A percentile compares a stretch with the other conserved stretches of the same genome.
These are phyloP conservation scores for Talaromyces sp. DNA, from an alignment of 2,329 filamentous ascomycete genomes.

Conservation along the genomic window DNA sequence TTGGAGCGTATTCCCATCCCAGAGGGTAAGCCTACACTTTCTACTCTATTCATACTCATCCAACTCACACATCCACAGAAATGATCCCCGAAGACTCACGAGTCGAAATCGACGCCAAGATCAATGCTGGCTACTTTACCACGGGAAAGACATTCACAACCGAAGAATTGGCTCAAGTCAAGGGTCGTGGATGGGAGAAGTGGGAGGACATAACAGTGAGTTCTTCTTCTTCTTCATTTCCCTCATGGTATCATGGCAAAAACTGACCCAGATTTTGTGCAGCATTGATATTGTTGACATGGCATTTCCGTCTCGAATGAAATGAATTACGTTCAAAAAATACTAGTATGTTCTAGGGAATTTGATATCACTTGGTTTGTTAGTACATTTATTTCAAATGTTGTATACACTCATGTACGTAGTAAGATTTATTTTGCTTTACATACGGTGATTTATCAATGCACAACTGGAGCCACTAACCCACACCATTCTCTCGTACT, in stretches of 20 bases:
- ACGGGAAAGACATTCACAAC: conserved; percentile 83
- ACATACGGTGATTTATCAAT: too few relatives aligned
- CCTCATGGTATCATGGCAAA: background rate
- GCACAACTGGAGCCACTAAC: too few relatives aligned
- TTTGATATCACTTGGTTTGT: background rate
- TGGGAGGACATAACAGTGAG: conserved; percentile 43
- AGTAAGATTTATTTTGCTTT: too few relatives aligned
- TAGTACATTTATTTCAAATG: too few relatives aligned
- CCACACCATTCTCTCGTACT: too few relatives aligned
- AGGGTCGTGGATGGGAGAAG: conserved; percentile 87
- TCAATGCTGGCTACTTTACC: conserved; percentile 84
- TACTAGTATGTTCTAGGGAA: background rate
- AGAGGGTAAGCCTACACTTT: conserved; percentile 40
- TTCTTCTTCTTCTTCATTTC: background rate
- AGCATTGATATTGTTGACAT: background rate
- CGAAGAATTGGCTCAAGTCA: conserved; percentile 77
- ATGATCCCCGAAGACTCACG: conserved; percentile 91
- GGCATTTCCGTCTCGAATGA: background rate
- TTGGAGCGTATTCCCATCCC: conserved; percentile 86
- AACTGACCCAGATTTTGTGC: background rate
- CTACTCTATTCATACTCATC: background rate
- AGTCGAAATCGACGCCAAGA: conserved; percentile 99
- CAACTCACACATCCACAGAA: conserved; percentile 38
- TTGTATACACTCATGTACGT: too few relatives aligned
- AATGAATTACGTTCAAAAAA: background rate